These are phyloP conservation scores for Chlamydomonas sp. DNA, from an alignment of 139 green algal genomes.

Conservation along the genomic window DNA sequence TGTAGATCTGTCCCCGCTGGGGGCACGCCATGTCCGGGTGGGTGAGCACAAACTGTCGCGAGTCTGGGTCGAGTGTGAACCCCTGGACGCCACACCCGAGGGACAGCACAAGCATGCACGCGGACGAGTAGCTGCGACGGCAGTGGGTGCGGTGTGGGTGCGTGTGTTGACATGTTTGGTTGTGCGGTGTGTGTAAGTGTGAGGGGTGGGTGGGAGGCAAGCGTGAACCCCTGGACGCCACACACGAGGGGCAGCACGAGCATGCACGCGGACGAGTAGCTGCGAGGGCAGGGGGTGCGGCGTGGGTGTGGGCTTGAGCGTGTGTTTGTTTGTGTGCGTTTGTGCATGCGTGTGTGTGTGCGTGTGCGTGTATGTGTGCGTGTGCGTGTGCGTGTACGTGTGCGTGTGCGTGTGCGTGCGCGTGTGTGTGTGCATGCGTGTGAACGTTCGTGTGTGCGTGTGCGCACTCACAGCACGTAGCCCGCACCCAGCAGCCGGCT, in stretches of 20 bases:
- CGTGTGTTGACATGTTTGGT: slow-evolving; percentile 31
- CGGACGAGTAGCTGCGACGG: slow-evolving; percentile 59
- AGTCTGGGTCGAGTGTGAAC: slow-evolving; percentile 69
- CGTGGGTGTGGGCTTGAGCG: slow-evolving; percentile 41
- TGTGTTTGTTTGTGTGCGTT: neutral
- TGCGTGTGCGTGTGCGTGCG: too few species aligned
- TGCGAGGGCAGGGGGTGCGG: too few species aligned
- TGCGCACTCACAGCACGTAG: too few species aligned
- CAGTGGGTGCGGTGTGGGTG: too few species aligned
- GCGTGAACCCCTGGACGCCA: slow-evolving; percentile 60
- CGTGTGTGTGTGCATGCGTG: too few species aligned
- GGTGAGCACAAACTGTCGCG: slow-evolving; percentile 73
- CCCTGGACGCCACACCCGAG: slow-evolving; percentile 28
- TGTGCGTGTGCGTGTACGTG: too few species aligned
- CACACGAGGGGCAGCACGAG: slow-evolving; percentile 21
- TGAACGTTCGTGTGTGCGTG: too few species aligned
- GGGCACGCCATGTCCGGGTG: slow-evolving; percentile 68
- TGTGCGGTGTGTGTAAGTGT: too few species aligned
- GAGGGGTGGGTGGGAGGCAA: slow-evolving; percentile 55
- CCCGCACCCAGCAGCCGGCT: too few species aligned
- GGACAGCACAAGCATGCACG: slow-evolving; percentile 38
- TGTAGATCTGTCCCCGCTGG: slow-evolving; percentile 62
- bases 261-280: slow-evolving; percentile 56
- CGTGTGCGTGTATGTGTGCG: too few species aligned
- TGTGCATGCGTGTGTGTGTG: too few species aligned